Conservation (phyloP, 208 protist genomes). For the Acanthamoeba polyphaga region DNA sequence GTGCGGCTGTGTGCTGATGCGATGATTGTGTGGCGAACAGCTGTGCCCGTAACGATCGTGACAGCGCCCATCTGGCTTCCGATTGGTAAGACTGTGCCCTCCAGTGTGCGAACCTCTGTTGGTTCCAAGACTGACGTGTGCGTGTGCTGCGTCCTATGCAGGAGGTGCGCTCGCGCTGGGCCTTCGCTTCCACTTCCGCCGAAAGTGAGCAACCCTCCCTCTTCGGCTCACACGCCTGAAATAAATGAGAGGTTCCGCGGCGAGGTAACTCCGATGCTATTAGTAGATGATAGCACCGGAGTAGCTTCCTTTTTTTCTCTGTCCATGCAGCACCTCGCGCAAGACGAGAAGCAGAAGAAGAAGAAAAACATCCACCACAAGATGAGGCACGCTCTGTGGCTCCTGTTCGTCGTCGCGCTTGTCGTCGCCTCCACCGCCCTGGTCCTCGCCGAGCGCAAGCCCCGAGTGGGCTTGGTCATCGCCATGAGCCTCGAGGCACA, state of each 20-base stretch:
- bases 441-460: not conserved
- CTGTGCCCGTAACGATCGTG: conserved; percentile 21
- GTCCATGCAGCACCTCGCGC: no score
- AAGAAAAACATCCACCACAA: no score
- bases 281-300: no score
- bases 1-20: not conserved
- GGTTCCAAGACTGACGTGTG: not conserved
- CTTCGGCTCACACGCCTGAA: no score
- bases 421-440: not conserved
- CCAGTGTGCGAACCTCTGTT: not conserved
- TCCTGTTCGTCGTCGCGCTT: no score
- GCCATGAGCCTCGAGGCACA: not conserved
- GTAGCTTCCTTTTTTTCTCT: no score
- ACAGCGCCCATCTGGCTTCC: conserved; percentile 8
- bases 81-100: not conserved
- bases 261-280: no score
- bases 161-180: not conserved
- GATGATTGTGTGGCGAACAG: not conserved
- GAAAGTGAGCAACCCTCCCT: not conserved
- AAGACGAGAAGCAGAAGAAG: no score
- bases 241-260: no score
- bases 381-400: no score
- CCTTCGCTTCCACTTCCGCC: not conserved
- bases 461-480: not conserved
- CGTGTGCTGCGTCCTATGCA: not conserved